phyloP scores from a whole-genome alignment of 164 flowering plant genomes.

The Vitis riparia region DNA sequence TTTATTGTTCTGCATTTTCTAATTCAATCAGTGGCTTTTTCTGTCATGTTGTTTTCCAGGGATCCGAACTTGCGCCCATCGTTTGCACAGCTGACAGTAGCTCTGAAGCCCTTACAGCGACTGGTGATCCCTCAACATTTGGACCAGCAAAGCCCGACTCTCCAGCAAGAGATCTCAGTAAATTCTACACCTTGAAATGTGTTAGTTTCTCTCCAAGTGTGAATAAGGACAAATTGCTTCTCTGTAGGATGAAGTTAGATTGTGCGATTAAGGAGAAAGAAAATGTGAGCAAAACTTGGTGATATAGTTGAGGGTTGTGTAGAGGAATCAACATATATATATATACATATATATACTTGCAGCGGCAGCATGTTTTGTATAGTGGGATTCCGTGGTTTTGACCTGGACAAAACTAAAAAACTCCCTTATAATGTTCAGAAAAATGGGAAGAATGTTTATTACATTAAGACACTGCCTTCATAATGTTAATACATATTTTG shows the following conservation, averaged over 20 bases:
- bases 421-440: too few species aligned
- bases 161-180: conserved; percentile 56
- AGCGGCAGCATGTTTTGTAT: neutral
- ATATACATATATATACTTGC: neutral
- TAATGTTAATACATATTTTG: too few species aligned
- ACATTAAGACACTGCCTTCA: too few species aligned
- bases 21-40: neutral
- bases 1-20: too few species aligned
- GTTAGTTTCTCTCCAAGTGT: conserved; percentile 34
- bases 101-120: conserved; percentile 83
- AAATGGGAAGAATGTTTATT: too few species aligned
- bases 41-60: conserved; percentile 34
- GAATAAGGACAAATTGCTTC: conserved; percentile 29
- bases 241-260: neutral
- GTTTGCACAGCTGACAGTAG: conserved; percentile 74
- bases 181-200: conserved; percentile 55
- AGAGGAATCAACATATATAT: too few species aligned
- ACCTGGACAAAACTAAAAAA: too few species aligned
- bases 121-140: conserved; percentile 56
- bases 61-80: conserved; percentile 95
- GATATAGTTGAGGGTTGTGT: too few species aligned
- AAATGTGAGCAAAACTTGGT: too few species aligned
- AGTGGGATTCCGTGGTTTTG: too few species aligned
- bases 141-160: conserved; percentile 53
- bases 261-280: neutral